A percentile compares a stretch with the other conserved stretches of the same genome.
These are phyloP conservation scores for Dipteronia dyeriana DNA, from an alignment of 345 rosid species.

Conservation along the genomic window DNA sequence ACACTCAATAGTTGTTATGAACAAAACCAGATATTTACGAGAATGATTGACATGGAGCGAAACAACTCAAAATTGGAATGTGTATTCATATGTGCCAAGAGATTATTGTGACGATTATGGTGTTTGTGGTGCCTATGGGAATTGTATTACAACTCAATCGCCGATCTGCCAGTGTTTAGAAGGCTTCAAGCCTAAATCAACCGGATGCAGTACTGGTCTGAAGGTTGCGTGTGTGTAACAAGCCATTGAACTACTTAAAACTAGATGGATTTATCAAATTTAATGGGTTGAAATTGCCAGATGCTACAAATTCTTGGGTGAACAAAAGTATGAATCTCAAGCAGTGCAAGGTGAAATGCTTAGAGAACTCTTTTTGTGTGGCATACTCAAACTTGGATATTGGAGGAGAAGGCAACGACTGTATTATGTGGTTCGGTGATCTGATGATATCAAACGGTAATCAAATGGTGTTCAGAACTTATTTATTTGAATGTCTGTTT, in stretches of 20 bases:
- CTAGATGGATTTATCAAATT: constrained; percentile 37
- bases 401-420: constrained; percentile 31
- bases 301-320: constrained; percentile 22
- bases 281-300: constrained; percentile 35
- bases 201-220: constrained; percentile 33
- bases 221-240: constrained; percentile 35
- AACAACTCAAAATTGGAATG: constrained; percentile 21
- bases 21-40: background rate
- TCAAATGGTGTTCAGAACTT: too few relatives aligned
- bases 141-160: constrained; percentile 20
- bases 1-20: constrained; percentile 8
- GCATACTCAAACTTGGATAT: constrained; percentile 37
- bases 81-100: constrained; percentile 32
- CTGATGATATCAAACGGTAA: too few relatives aligned
- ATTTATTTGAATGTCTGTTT: too few relatives aligned
- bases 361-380: constrained; percentile 37
- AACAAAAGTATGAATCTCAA: constrained; percentile 17
- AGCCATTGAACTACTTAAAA: constrained; percentile 30
- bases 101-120: constrained; percentile 35
- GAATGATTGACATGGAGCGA: constrained; percentile 34
- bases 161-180: constrained; percentile 26
- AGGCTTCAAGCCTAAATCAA: constrained; percentile 40
- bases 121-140: constrained; percentile 34
- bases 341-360: constrained; percentile 36
- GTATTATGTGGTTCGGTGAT: constrained; percentile 45